Percentiles rank a stretch among this genome's conserved stretches.
These are phyloP conservation scores for Paramyrothecium sp. DNA, from an alignment of 2,329 filamentous ascomycete genomes.

Conservation along the genomic window DNA sequence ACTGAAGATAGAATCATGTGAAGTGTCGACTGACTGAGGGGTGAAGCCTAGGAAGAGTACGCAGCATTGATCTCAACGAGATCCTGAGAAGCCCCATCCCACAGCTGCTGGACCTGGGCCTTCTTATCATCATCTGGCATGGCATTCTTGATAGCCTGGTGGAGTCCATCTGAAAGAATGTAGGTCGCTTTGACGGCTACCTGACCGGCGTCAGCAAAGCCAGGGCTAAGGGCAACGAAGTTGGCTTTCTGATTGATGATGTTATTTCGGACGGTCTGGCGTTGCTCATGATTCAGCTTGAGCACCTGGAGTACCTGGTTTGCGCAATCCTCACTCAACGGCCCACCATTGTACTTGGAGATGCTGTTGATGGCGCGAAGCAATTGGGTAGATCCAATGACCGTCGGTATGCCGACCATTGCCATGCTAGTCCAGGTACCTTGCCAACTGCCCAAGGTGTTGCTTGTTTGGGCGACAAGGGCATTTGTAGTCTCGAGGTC, in stretches of 20 bases:
- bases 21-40: too few relatives aligned
- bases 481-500: background rate
- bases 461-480: background rate
- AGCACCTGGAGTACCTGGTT: background rate
- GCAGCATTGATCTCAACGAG: background rate
- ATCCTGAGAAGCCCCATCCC: background rate
- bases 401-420: background rate
- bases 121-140: background rate
- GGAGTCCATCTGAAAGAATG: background rate
- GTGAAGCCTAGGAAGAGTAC: background rate
- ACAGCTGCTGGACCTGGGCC: background rate
- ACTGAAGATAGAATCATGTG: too few relatives aligned
- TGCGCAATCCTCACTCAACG: background rate
- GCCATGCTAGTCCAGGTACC: background rate
- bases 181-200: background rate
- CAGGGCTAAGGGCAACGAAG: background rate
- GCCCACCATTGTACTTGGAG: background rate
- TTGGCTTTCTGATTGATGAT: background rate
- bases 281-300: background rate
- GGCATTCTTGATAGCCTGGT: background rate
- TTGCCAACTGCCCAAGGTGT: background rate
- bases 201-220: background rate
- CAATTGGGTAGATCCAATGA: background rate
- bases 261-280: background rate
- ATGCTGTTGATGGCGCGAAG: background rate